These are phyloP conservation scores for Ganoderma meredithae DNA, from an alignment of 1,284 basidiomycete species.

Conservation along the genomic window DNA sequence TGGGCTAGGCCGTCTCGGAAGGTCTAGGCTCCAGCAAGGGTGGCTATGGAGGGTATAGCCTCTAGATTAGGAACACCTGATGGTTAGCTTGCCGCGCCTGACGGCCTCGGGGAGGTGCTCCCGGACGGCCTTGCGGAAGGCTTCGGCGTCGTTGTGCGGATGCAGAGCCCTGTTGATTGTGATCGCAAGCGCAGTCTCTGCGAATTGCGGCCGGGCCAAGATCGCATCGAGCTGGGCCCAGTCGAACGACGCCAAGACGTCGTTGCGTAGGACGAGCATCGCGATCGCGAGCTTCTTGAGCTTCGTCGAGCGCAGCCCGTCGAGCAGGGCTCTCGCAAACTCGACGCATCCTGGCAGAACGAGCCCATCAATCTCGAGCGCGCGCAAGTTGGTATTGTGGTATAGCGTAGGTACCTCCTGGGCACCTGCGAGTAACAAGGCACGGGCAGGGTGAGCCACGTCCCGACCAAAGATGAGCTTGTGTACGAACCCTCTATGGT, in stretches of 20 bases:
- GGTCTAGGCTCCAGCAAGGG: not conserved
- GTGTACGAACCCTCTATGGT: constrained; percentile 25
- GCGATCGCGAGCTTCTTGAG: constrained; percentile 29
- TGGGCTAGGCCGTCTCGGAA: not conserved
- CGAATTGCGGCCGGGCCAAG: constrained; percentile 23
- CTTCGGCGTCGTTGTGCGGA: constrained; percentile 24
- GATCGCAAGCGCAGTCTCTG: constrained; percentile 23
- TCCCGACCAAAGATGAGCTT: not conserved
- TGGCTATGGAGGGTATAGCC: constrained; percentile 2
- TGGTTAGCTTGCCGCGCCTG: constrained; percentile 24
- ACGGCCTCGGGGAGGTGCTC: constrained; percentile 22
- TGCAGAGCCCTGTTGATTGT: constrained; percentile 31
- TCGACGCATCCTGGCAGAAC: constrained; percentile 30
- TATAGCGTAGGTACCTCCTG: constrained; percentile 21
- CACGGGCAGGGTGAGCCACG: not conserved
- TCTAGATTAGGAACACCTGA: constrained; percentile 18
- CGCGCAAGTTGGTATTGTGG: constrained; percentile 26
- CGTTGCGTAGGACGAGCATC: constrained; percentile 27
- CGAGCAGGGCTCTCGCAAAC: constrained; percentile 23
- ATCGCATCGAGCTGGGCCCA: constrained; percentile 29
- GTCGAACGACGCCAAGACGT: constrained; percentile 29
- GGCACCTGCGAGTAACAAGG: not conserved
- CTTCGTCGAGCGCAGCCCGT: constrained; percentile 17
- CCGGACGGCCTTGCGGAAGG: constrained; percentile 21
- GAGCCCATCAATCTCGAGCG: constrained; percentile 31